Conservation (phyloP, 306 rosid genomes). For the Inga laurina region DNA sequence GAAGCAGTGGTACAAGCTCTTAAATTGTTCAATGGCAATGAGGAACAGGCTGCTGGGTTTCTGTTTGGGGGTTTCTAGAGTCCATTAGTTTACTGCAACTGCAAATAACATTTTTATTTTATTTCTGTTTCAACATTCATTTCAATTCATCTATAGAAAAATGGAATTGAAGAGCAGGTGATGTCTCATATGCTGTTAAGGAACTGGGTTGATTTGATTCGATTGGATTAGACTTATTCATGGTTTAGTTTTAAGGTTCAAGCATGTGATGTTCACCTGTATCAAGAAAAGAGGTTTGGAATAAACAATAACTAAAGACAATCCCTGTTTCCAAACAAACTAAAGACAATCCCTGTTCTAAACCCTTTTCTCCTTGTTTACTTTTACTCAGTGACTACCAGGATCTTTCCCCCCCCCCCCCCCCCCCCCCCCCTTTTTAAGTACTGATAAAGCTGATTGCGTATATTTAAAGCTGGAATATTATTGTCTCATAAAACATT, state of each 20-base stretch:
- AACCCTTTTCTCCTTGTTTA: neutral
- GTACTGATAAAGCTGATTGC: too few relatives aligned
- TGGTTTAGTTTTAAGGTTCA: neutral
- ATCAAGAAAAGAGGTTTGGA: neutral
- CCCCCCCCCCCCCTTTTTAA: too few relatives aligned
- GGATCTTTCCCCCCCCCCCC: neutral
- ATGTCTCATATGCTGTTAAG: slow-evolving; percentile 23
- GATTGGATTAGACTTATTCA: slow-evolving; percentile 9
- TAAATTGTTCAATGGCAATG: slow-evolving; percentile 61
- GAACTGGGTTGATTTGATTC: slow-evolving; percentile 25
- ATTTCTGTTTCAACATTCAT: slow-evolving; percentile 12
- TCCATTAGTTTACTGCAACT: slow-evolving; percentile 30
- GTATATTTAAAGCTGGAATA: too few relatives aligned
- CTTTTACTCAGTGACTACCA: neutral
- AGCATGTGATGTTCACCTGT: neutral
- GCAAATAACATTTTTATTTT: slow-evolving; percentile 7
- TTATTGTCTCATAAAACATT: too few relatives aligned
- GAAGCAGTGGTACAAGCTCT: slow-evolving; percentile 87
- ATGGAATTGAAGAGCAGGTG: slow-evolving; percentile 17
- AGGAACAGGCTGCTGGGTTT: slow-evolving; percentile 55
- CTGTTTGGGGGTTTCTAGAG: slow-evolving; percentile 45
- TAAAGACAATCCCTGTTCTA: neutral
- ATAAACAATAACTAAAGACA: neutral
- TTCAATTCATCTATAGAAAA: slow-evolving; percentile 8
- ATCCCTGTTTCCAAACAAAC: neutral